Evolutionary conservation across 306 rosid genomes (phyloP), one percentile per base, ranked within the genome.

Genomic region (Comarum palustre): DNA sequence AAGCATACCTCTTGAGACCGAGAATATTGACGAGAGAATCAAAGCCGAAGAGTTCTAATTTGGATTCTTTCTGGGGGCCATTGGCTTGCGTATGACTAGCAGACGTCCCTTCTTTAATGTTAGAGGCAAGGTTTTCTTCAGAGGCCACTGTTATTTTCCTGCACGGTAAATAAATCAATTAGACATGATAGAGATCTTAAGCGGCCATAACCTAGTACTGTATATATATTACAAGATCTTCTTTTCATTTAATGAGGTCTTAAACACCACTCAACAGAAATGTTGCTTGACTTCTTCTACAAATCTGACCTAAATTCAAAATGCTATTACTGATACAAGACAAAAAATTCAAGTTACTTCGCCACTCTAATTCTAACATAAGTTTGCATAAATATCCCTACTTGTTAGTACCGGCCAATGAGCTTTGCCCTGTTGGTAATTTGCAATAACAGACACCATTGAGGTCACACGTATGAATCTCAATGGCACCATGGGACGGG

Each of bases 11-110:
- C 82, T 84, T 95, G 63, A 95, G 97, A 79, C 99, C 99, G 43
- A 95, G 97, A 88, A 95, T 95, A 78, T 91, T 95, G 77, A 95
- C 99, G 62, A 95, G 99, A 74, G 99, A 95, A 88, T 94, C 99
- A 81, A 95, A 95, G 78, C 99, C 99, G 45, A 95, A 95, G 75
- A 95, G 76, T 75, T 95, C 99, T 78, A 95, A 78, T 73, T 87
- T 95, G 31, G 99, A 95, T 39, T 95, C 99, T 76, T 80, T 88
- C 68, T 81, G 96, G 32, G 92, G 77, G 66, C 97, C 92, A 55
- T 85, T 84, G 64, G 84, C 84, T 65, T 84, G 88, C 50, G 66
- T 71, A 71, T 71, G 80, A 81, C 25, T 72, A 50, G 85, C 43
- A 86, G 80, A 63, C 67, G 66, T 43, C 66, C 86, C 90, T 69